Evolutionary conservation across 2,329 filamentous ascomycete genomes (phyloP).

Genomic region (Tolypocladium ophioglossoides): DNA sequence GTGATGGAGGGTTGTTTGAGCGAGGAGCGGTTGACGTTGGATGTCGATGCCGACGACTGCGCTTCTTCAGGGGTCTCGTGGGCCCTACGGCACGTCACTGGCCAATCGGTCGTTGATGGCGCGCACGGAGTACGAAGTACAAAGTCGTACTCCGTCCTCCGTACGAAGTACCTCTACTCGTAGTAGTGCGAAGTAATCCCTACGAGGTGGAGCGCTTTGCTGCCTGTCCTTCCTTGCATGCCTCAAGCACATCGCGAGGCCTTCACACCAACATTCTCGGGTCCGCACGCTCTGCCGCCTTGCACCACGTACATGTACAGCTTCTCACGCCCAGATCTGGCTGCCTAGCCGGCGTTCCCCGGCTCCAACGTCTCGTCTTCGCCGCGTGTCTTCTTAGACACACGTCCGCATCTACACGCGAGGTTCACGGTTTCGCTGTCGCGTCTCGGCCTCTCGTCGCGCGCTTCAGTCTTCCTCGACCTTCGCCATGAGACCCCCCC

Average conservation of each 20-base stretch:
- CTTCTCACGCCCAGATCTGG: neutral
- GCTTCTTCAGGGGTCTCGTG: neutral
- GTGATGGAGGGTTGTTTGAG: neutral
- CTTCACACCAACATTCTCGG: too few species aligned
- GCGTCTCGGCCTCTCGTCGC: neutral
- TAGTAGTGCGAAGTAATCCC: too few species aligned
- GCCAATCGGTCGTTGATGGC: neutral
- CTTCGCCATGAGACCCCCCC: constrained; percentile 1
- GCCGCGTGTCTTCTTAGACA: neutral
- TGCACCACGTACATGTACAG: too few species aligned
- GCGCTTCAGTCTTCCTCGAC: neutral
- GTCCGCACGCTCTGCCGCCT: too few species aligned
- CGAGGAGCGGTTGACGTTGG: neutral
- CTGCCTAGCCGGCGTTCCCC: neutral
- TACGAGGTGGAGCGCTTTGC: too few species aligned
- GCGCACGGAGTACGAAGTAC: neutral
- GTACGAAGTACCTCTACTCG: too few species aligned
- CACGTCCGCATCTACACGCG: neutral
- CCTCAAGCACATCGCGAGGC: too few species aligned
- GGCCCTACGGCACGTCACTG: neutral
- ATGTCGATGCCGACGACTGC: neutral
- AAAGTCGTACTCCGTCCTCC: too few species aligned
- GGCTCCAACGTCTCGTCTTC: neutral
- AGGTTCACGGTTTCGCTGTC: neutral
- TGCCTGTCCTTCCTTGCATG: neutral